Conservation (phyloP, 2,329 filamentous ascomycete species). For the Penicillium italicum region DNA sequence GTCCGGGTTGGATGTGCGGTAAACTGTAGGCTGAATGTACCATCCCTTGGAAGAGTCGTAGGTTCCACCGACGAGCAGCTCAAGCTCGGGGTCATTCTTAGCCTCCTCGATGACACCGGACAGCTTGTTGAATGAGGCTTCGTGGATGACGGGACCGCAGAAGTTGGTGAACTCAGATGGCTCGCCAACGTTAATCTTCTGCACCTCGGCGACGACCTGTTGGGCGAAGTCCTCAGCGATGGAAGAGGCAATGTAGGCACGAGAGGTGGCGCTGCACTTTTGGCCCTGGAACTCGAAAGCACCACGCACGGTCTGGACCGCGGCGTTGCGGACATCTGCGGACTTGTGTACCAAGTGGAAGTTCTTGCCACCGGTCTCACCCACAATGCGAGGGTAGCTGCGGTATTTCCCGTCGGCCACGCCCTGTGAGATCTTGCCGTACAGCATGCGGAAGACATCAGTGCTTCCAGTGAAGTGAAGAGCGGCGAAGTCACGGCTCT, state of each 20-base stretch:
- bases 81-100: constrained; percentile 69
- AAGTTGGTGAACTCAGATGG: constrained; percentile 73
- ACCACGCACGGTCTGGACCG: constrained; percentile 75
- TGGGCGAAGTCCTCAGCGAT: constrained; percentile 69
- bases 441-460: constrained; percentile 81
- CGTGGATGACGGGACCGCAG: constrained; percentile 83
- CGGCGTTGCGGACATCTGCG: constrained; percentile 75
- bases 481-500: constrained; percentile 77
- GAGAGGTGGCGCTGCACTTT: constrained; percentile 83
- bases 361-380: constrained; percentile 91
- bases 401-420: constrained; percentile 78
- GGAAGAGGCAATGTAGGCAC: constrained; percentile 72
- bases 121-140: constrained; percentile 76
- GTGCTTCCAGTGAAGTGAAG: constrained; percentile 95
- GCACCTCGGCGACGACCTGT: constrained; percentile 63
- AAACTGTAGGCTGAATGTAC: constrained; percentile 81
- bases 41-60: constrained; percentile 76
- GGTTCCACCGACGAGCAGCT: constrained; percentile 70
- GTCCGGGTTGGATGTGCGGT: constrained; percentile 66
- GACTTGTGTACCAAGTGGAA: constrained; percentile 78
- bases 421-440: constrained; percentile 77
- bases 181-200: constrained; percentile 66
- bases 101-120: constrained; percentile 71
- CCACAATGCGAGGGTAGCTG: constrained; percentile 83
- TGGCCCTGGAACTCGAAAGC: constrained; percentile 91